Percentiles rank a stretch among this genome's conserved stretches.
These are phyloP conservation scores for Pichia heedii DNA, from an alignment of 805 yeast species.

Conservation along the genomic window DNA sequence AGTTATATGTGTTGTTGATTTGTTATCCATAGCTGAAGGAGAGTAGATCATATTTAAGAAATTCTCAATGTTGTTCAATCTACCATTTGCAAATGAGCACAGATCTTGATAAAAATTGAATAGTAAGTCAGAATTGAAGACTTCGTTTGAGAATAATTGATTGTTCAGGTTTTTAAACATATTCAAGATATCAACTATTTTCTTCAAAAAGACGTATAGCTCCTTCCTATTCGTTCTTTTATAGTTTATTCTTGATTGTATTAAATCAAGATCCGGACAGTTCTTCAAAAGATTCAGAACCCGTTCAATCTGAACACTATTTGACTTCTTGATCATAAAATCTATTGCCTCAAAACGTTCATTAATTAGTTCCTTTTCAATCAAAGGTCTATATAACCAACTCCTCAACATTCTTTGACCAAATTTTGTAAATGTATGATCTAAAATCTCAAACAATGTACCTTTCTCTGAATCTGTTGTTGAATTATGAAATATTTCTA, in stretches of 20 bases:
- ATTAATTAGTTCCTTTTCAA: constrained; percentile 42
- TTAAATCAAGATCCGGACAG: constrained; percentile 49
- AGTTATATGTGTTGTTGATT: constrained; percentile 26
- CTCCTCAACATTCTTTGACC: constrained; percentile 58
- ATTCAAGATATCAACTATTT: constrained; percentile 31
- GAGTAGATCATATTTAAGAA: constrained; percentile 40
- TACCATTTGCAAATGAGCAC: neutral
- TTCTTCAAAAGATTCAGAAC: constrained; percentile 21
- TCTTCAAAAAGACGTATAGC: constrained; percentile 42
- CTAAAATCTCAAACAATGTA: constrained; percentile 68
- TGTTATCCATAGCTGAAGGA: constrained; percentile 43
- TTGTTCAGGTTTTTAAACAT: constrained; percentile 18
- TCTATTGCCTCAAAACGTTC: constrained; percentile 57
- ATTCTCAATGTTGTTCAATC: neutral
- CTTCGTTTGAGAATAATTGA: constrained; percentile 13
- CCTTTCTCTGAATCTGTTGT: constrained; percentile 54
- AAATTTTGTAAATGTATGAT: constrained; percentile 70
- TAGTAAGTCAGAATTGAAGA: constrained; percentile 12
- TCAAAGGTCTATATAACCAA: constrained; percentile 74
- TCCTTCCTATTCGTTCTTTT: constrained; percentile 52
- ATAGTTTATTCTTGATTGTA: constrained; percentile 50
- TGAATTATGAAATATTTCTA: constrained; percentile 66
- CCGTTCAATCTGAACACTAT: constrained; percentile 28
- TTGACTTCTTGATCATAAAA: constrained; percentile 34
- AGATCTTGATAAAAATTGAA: constrained; percentile 6